These are phyloP conservation scores for Agrocybe chaxingu DNA, from an alignment of 768 basidiomycete genomes.

Conservation along the genomic window DNA sequence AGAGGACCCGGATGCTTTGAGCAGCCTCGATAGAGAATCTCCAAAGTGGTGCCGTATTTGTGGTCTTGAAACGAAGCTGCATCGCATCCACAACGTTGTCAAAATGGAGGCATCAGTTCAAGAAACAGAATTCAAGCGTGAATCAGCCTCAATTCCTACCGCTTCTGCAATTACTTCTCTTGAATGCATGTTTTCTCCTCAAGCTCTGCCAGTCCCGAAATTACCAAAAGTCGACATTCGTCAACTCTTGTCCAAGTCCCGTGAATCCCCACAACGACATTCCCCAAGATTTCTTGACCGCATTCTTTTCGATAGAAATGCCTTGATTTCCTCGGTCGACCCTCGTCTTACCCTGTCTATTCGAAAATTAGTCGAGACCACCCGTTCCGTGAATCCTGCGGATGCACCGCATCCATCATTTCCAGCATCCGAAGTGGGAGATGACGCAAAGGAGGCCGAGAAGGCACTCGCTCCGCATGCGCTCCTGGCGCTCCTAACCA, in stretches of 20 bases:
- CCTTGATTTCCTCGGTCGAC: slow-evolving; percentile 27
- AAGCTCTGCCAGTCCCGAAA: slow-evolving; percentile 19
- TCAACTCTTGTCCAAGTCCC: neutral
- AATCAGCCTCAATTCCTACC: neutral
- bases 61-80: slow-evolving; percentile 23
- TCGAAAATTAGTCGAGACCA: slow-evolving; percentile 15
- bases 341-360: slow-evolving; percentile 30
- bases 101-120: slow-evolving; percentile 12
- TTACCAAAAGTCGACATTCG: slow-evolving; percentile 28
- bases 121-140: slow-evolving; percentile 3
- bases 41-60: slow-evolving; percentile 29
- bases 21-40: neutral
- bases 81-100: slow-evolving; percentile 15
- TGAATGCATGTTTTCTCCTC: slow-evolving; percentile 22
- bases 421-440: slow-evolving; percentile 28
- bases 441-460: slow-evolving; percentile 25
- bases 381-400: slow-evolving; percentile 2
- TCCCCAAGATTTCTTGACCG: neutral
- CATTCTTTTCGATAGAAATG: slow-evolving; percentile 1
- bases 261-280: neutral
- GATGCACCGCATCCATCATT: slow-evolving; percentile 11
- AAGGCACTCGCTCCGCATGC: slow-evolving; percentile 36
- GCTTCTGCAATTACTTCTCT: neutral
- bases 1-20: neutral
- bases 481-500: slow-evolving; percentile 31